These are phyloP conservation scores for Solanum chacoense DNA, from an alignment of 305 asterid genomes.

Conservation along the genomic window DNA sequence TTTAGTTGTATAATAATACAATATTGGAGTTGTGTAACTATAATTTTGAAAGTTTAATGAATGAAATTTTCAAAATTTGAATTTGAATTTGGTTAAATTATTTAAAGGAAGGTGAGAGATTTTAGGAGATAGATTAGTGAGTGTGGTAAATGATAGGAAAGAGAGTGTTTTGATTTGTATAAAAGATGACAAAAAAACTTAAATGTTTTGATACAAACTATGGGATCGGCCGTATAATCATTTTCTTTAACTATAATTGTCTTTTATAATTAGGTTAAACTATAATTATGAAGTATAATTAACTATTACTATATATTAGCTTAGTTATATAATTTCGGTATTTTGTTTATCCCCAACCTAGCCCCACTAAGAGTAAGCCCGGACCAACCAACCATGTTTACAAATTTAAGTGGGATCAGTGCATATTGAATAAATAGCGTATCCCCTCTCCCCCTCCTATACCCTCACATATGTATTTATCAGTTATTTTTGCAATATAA, in stretches of 20 bases:
- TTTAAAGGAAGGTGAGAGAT: not conserved
- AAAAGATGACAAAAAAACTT: not conserved
- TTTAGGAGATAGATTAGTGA: not conserved
- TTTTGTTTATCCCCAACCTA: not conserved
- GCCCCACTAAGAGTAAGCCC: not conserved
- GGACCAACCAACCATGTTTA: not conserved
- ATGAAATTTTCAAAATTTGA: too few relatives aligned
- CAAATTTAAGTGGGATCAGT: not conserved
- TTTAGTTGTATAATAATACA: not conserved
- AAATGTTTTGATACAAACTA: not conserved
- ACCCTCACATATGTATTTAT: not conserved
- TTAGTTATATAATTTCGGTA: not conserved
- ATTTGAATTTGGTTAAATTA: not conserved
- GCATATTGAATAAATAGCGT: not conserved
- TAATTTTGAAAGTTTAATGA: too few relatives aligned
- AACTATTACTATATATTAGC: not conserved
- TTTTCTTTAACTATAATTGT: too few relatives aligned
- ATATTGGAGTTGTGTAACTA: not conserved
- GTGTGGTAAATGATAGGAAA: not conserved
- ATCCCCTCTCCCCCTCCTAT: not conserved
- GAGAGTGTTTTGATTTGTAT: not conserved
- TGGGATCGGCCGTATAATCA: not conserved
- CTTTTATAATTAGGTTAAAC: not conserved
- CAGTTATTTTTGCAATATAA: not conserved
- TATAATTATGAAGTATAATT: not conserved